Evolutionary conservation across 805 yeast genomes (phyloP), one percentile per base, ranked within the genome.

Genomic region (Nakazawaea laoshanensis): DNA sequence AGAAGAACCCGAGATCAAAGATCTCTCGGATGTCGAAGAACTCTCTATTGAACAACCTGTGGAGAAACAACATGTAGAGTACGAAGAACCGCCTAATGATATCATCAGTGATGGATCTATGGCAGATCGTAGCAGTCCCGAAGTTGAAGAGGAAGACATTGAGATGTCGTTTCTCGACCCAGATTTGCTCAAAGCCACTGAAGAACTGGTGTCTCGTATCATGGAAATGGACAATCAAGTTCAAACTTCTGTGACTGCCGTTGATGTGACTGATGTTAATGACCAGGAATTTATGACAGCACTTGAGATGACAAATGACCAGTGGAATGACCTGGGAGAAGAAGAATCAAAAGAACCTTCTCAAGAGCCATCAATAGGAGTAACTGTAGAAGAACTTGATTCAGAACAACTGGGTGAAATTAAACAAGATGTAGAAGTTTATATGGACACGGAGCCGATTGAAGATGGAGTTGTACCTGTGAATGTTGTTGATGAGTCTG

Each of bases 71-170:
- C 32, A 11, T 19, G 25, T 29, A 6, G 25, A 29, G 18, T 30
- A 30, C 21, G 10, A 11, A 12, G 32, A 12, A 14, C 32, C 32
- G 7, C 20, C 26, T 4, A 20, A n/a, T 12, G 32, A 30, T 22
- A n/a, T 17, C 15, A 21, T 30, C 6, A 30, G 21, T 4, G 32
- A 30, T 7, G 32, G 32, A 3, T 30, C 32, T 5, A 22, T 30
- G 27, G 32, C 24, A 5, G 32, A 30, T 22, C 9, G 16, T 5
- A 22, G 27, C 13, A 30, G 32, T 22, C 14, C 21, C 15, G 32
- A 30, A 16, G 20, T 11, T 19, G 25, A 27, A 8, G 15, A 23
- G 8, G 30, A 11, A 27, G 30, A 19, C 6, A 17, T 6, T 16
- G 8, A 7, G 18, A 25, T 25, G 15, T 15, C 28, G 28, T 25